These are phyloP conservation scores for Ophiocordyceps polyrhachis-furcata DNA, from an alignment of 2,329 filamentous ascomycete species.

Conservation along the genomic window DNA sequence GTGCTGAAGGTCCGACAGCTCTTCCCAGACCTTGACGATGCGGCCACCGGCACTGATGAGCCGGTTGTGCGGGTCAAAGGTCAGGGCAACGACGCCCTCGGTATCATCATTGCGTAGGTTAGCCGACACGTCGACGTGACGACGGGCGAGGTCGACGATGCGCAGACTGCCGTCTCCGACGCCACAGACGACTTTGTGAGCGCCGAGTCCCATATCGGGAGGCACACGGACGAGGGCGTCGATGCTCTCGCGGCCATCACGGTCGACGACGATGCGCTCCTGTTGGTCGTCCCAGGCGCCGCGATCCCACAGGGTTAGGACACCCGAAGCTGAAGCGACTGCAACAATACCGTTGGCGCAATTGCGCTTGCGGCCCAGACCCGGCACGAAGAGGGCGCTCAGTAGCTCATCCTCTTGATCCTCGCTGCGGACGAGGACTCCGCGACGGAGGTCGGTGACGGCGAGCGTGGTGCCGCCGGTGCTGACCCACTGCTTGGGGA, in stretches of 20 bases:
- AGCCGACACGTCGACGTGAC: constrained; percentile 49
- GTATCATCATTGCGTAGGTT: constrained; percentile 60
- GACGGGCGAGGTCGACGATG: constrained; percentile 56
- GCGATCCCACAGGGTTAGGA: constrained; percentile 84
- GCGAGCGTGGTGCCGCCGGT: constrained; percentile 84
- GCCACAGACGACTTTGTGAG: constrained; percentile 54
- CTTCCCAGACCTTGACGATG: constrained; percentile 85
- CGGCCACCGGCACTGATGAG: constrained; percentile 80
- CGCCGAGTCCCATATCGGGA: constrained; percentile 47
- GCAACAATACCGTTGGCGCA: constrained; percentile 57
- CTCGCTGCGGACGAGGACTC: constrained; percentile 74
- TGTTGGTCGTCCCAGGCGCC: constrained; percentile 93
- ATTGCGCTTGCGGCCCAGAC: constrained; percentile 48
- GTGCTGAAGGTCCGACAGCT: constrained; percentile 38
- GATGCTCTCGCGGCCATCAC: constrained; percentile 52
- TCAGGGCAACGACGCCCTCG: constrained; percentile 66
- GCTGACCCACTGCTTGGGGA: constrained; percentile 90
- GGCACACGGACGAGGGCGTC: constrained; percentile 62
- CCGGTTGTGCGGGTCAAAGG: constrained; percentile 68
- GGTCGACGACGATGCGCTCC: constrained; percentile 65
- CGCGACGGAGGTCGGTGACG: constrained; percentile 72
- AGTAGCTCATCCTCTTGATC: constrained; percentile 89
- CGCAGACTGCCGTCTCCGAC: constrained; percentile 63
- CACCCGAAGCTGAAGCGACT: constrained; percentile 56
- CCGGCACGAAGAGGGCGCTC: constrained; percentile 60